A percentile compares a stretch with the other conserved stretches of the same genome.
Evolutionary conservation across 2,329 filamentous ascomycete genomes (phyloP).

Genomic region (Ophiostoma angusticollis): DNA sequence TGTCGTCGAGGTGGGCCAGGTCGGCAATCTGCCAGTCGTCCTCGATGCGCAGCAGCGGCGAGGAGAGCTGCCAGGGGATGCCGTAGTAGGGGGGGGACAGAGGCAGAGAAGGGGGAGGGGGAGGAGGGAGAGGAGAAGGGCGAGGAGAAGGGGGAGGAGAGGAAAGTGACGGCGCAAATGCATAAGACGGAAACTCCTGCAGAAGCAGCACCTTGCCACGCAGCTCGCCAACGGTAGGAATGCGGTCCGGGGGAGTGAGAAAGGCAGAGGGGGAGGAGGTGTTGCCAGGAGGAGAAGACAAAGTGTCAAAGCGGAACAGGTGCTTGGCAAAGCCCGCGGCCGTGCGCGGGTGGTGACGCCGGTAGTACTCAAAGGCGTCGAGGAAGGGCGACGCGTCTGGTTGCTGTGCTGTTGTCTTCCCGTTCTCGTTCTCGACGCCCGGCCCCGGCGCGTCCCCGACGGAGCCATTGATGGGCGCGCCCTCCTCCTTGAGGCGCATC

Average conservation of each 20-base stretch:
- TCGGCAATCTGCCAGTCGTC: conserved; percentile 34
- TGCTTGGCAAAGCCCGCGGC: conserved; percentile 23
- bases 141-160: conserved; percentile 4
- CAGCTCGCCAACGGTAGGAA: conserved; percentile 32
- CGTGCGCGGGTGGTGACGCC: conserved; percentile 23
- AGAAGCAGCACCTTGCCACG: conserved; percentile 34
- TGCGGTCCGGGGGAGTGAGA: conserved; percentile 6
- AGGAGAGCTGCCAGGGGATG: conserved; percentile 28
- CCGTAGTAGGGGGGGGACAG: conserved; percentile 23
- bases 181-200: conserved; percentile 31
- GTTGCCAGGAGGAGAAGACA: neutral
- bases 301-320: conserved; percentile 22
- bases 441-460: conserved; percentile 8
- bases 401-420: neutral
- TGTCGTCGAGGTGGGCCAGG: conserved; percentile 29
- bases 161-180: no score
- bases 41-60: conserved; percentile 31
- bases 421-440: neutral
- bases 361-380: conserved; percentile 31
- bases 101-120: conserved; percentile 3
- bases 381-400: conserved; percentile 24
- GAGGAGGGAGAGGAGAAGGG: conserved; percentile 14
- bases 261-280: conserved; percentile 17
- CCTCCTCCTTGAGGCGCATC: conserved; percentile 39
- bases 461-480: conserved; percentile 20